phyloP scores from a whole-genome alignment of 1,284 basidiomycete species.

The Apiotrichum gamsii region DNA sequence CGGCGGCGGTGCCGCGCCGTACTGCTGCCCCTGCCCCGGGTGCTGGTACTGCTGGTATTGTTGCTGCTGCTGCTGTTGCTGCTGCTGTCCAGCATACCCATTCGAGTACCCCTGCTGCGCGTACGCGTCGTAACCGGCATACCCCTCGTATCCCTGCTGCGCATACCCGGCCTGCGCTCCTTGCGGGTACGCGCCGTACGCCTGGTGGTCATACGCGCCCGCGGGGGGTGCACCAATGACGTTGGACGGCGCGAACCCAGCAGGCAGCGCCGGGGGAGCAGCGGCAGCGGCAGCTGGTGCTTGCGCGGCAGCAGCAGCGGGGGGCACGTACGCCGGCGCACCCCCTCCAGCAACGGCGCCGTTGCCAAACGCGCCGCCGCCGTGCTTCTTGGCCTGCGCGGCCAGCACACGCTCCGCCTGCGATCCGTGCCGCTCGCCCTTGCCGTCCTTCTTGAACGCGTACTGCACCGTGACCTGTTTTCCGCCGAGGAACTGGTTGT shows the following conservation, averaged over 20 bases:
- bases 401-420: conserved; percentile 90
- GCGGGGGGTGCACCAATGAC: conserved; percentile 14
- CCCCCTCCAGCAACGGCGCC: too few relatives aligned
- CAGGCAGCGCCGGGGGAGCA: conserved; percentile 25
- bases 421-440: conserved; percentile 94
- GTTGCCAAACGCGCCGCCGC: conserved; percentile 47
- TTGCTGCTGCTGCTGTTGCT: conserved; percentile 10
- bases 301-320: conserved; percentile 45
- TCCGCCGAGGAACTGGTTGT: conserved; percentile 95
- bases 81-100: conserved; percentile 13
- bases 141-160: conserved; percentile 14
- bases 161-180: conserved; percentile 3
- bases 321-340: conserved; percentile 24
- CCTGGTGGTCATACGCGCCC: background rate
- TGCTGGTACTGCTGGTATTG: conserved; percentile 9
- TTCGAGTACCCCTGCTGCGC: conserved; percentile 15
- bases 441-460: conserved; percentile 98
- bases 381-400: conserved; percentile 68
- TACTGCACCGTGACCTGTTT: conserved; percentile 94
- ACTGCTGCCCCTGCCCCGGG: conserved; percentile 5
- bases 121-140: background rate
- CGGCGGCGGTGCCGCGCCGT: conserved; percentile 24
- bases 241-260: conserved; percentile 47
- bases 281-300: conserved; percentile 4
- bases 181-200: conserved; percentile 19